phyloP scores from a whole-genome alignment of 148 eudicot species.

The Dysphania ambrosioides region DNA sequence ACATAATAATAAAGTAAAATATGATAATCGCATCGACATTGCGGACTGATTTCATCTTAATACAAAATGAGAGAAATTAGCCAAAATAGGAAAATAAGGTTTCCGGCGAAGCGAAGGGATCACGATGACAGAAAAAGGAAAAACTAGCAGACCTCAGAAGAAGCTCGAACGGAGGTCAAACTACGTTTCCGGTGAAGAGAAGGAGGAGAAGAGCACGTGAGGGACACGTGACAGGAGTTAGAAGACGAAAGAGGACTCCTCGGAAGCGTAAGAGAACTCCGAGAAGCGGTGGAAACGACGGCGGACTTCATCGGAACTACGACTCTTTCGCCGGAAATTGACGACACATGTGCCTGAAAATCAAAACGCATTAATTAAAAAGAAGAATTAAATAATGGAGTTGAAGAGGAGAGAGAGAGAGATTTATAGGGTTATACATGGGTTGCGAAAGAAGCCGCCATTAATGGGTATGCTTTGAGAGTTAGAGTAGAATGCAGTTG shows the following conservation, averaged over 20 bases:
- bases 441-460: conserved; percentile 49
- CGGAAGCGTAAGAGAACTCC: conserved; percentile 24
- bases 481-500: background rate
- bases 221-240: conserved; percentile 27
- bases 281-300: conserved; percentile 12
- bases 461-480: conserved; percentile 18
- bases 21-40: no score
- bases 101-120: no score
- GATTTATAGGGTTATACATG: conserved; percentile 33
- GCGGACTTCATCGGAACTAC: conserved; percentile 23
- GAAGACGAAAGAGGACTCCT: conserved; percentile 33
- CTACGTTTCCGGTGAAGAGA: conserved; percentile 25
- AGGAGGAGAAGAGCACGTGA: conserved; percentile 27
- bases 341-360: conserved; percentile 51
- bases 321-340: conserved; percentile 37
- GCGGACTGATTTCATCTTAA: background rate
- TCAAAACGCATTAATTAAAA: background rate
- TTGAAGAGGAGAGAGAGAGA: background rate
- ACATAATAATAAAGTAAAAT: background rate
- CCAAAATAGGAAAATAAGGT: no score
- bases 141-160: conserved; percentile 49
- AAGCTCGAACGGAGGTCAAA: conserved; percentile 46
- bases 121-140: background rate
- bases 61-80: background rate
- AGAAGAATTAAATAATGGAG: background rate